Percentiles rank a stretch among this genome's conserved stretches.
Conservation (phyloP, 768 basidiomycete genomes). For the Krasilnikovozyma curviuscula region DNA sequence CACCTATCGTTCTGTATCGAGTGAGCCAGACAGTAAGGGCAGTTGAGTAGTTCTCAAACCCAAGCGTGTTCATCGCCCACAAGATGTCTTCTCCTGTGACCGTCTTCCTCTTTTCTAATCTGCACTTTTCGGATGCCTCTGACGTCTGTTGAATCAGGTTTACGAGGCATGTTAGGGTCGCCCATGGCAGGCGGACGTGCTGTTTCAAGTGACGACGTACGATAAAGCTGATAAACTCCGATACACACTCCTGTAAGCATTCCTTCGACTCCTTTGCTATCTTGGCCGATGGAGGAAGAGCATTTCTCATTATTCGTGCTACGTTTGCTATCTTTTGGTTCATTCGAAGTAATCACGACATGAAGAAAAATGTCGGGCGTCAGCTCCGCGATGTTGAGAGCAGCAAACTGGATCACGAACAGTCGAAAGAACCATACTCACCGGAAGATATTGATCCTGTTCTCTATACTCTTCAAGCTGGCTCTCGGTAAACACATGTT, state of each 20-base stretch:
- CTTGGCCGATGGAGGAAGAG: constrained; percentile 76
- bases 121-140: constrained; percentile 87
- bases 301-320: constrained; percentile 87
- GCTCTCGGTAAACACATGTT: constrained; percentile 68
- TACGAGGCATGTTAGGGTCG: not conserved
- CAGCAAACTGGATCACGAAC: too few species aligned
- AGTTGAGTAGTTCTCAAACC: constrained; percentile 88
- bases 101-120: constrained; percentile 89
- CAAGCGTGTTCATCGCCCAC: constrained; percentile 77
- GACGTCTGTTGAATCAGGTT: constrained; percentile 34
- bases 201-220: too few species aligned
- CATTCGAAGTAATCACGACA: constrained; percentile 1
- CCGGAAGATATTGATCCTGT: constrained; percentile 87
- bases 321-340: constrained; percentile 73
- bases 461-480: constrained; percentile 88
- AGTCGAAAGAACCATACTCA: constrained; percentile 24
- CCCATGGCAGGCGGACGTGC: not conserved
- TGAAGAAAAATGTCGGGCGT: constrained; percentile 18
- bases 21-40: constrained; percentile 82
- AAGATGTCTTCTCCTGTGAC: constrained; percentile 95
- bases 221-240: constrained; percentile 95
- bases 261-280: constrained; percentile 97
- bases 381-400: not conserved
- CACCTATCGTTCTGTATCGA: too few species aligned
- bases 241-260: constrained; percentile 94